Base-by-base conservation (phyloP, 139 green algal species). In the Microglena sp. region DNA sequence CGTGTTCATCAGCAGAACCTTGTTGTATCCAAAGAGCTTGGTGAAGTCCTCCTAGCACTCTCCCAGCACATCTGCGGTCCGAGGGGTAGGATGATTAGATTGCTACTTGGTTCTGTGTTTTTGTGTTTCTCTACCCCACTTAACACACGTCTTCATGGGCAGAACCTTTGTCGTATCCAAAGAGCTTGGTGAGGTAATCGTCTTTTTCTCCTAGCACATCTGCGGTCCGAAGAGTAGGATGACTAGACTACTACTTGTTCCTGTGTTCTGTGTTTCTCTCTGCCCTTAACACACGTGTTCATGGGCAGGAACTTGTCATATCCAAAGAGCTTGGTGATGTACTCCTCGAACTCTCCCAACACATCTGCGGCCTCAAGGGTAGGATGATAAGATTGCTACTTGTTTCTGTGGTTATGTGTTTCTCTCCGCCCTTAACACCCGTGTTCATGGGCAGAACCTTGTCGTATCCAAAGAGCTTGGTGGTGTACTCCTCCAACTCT, bases 381-480 rank as follows among this genome's bases (percentile, higher is more conserved):
- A n/a, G n/a, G n/a, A n/a, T n/a, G n/a, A n/a, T n/a, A n/a, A n/a
- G n/a, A n/a, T n/a, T n/a, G n/a, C n/a, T n/a, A n/a, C n/a, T n/a
- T n/a, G n/a, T n/a, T n/a, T n/a, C n/a, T n/a, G n/a, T n/a, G n/a
- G n/a, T 99, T 69, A 96, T 72, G 22, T 94, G 94, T 0, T 90
- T 98, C 70, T 99, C 93, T 2, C 94, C 90, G 5, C 84, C 93
- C 84, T 99, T 94, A 36, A 97, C 93, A 29, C 93, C 93, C 7
- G 89, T 99, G 83, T 99, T 97, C 81, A 97, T 97, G 28, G 91
- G 90, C 68, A 97, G 80, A 30, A 96, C 82, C 79, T 96, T 96
- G 78, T 96, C 90, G 65, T 94, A 96, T 24, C 89, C 89, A 71
- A 96, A 89, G 43, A 95, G 74, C 55, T 73, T 62, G 3, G 92